Evolutionary conservation across 768 basidiomycete species (phyloP), one percentile per base, ranked within the genome.

Genomic region (Lanmaoa pseudosensibilis): DNA sequence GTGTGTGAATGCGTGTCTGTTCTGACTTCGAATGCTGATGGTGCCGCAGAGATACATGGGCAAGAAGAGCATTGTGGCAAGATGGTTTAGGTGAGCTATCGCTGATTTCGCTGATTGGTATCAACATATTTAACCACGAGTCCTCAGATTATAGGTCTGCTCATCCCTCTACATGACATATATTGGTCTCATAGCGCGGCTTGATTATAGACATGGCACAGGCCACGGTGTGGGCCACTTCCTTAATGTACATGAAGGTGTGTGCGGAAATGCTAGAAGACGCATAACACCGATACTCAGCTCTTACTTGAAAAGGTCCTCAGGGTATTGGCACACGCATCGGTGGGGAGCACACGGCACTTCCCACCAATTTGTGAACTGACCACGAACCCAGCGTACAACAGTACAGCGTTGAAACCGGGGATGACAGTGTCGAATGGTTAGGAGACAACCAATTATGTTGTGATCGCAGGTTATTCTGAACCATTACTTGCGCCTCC

Each of bases 161-260:
- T 23, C 19, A 25, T 57, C 39, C 40, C 46, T 41, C 9, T 46
- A 11, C 21, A 33, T 19, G 21, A 1, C 30, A 21, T 21, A 37
- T n/a, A 15, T 50, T 4, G 30, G 40, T 51, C 37, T 55, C n/a
- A 57, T 36, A 16, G 39, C 51, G 51, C 43, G 60, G 53, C 41
- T 34, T 33, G 37, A 36, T 59, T 40, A 8, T 50, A 88, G 93
- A 57, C 94, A 97, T 59, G 91, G 92, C 5, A 97, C 95, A 19
- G 94, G 94, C 0, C 96, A 98, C 64, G 96, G 97, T 34, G 90
- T 99, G 33, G 96, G 96, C 0, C 87, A 91, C 61, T 98, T 89
- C 75, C 74, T 98, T 52, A 97, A 97, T 58, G 95, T 98, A 0
- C 95, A 98, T 65, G 94, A 98, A 80, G 78, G 77, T 76, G 57